Evolutionary conservation across 306 rosid genomes (phyloP), one percentile per base, ranked within the genome.

Genomic region (Myrica gale): DNA sequence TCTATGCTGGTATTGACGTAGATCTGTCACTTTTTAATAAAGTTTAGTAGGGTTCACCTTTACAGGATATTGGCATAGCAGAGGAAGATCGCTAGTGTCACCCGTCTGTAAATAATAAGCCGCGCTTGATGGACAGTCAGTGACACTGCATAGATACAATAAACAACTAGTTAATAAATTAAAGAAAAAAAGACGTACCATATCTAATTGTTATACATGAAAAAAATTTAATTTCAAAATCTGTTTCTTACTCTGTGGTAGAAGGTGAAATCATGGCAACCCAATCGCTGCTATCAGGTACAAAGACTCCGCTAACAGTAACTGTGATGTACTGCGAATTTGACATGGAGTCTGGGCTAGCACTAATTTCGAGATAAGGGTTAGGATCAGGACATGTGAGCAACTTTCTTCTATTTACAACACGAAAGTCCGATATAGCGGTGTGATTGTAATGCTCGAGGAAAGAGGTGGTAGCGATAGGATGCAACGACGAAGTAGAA

Each of bases 231-330:
- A 48, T 48, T 48, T 48, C 9, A 11, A 23, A 9, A 47, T 47
- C 3, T 9, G 12, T 47, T 5, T 9, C 3, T 1, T 94, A 94
- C 98, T 87, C 74, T 0, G 98, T 79, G 76, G 46, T 56, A 12
- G 96, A 84, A 53, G 98, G 98, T 9, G 98, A 88, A 47, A 94
- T 86, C 95, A 94, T 94, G 66, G 91, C 98, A 1, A 94, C 81
- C 98, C 98, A 94, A 68, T 90, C 88, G 7, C 6, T 16, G 0
- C 23, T 9, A 1, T 89, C 78, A 26, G 97, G 97, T 0, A 3
- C 23, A 1, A 83, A 69, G 71, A 90, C 90, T 4, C 97, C 96
- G 0, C 78, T 21, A 19, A 90, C 89, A 0, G 89, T 84, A 63
- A 94, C 92, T 0, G 76, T 89, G 21, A 94, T 79, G 9, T 79